Base-by-base conservation (phyloP, 108 stramenopile genomes). In the Cyclostephanos tholiformis region DNA sequence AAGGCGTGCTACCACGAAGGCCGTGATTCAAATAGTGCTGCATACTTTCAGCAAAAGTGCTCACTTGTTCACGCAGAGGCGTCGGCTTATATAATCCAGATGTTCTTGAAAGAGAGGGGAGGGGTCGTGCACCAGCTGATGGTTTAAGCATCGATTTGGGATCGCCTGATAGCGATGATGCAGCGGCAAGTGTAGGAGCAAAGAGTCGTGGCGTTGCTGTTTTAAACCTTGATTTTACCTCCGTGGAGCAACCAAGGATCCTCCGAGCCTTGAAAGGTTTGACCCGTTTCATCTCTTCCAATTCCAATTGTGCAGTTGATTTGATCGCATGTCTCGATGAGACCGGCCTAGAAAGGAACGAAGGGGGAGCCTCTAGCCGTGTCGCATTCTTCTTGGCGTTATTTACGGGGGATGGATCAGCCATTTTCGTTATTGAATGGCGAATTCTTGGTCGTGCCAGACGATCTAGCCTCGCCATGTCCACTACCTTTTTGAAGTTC, bases 41-140 rank as follows among this genome's bases (percentile, higher is more conserved):
- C 22, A 70, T 55, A 30, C 69, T 77, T 50, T 77, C 77, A 19
- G 57, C 77, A 35, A 77, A 65, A 4, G 77, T 77, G 23, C 39
- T 19, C 7, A 77, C 69, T 49, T 63, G 69, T 59, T 71, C 25
- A 22, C 69, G 62, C 41, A 14, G 52, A 63, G 71, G 62, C 14
- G 71, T 44, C 25, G 61, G 44, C 51, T 72, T 61, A 39, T 68
- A 68, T 22, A 63, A 61, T 29, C 27, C 26, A 14, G 61, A 9
- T 4, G 50, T 49, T 49, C 65, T 19, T 12, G 48, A 23, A 27
- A 29, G 25, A 49, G 20, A 63, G 19, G 71, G 38, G 14, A 62
- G 71, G 19, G 57, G 23, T 58, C 63, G 36, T 32, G 36, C 50
- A 63, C 38, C 29, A 25, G 67, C 29, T n/a, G 30, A 27, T 56